Conservation (phyloP, 768 basidiomycete genomes). For the Suillus americanus region DNA sequence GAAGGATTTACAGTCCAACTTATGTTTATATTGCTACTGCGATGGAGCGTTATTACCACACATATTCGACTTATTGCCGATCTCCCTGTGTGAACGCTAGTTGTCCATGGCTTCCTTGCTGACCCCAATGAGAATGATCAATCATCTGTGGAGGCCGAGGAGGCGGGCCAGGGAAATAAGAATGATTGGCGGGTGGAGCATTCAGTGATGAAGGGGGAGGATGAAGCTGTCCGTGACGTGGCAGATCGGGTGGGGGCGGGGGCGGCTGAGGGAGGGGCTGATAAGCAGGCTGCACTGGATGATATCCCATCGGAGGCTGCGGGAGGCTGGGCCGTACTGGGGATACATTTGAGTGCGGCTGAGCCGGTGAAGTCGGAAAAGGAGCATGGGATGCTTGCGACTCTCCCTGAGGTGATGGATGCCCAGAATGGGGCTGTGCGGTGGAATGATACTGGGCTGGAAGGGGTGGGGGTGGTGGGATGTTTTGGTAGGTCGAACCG, state of each 20-base stretch:
- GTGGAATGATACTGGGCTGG: conserved; percentile 36
- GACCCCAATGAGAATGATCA: conserved; percentile 8
- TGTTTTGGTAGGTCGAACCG: conserved; percentile 18
- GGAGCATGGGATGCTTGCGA: conserved; percentile 14
- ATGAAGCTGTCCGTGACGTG: conserved; percentile 27
- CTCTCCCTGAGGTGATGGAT: conserved; percentile 25
- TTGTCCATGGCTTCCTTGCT: conserved; percentile 30
- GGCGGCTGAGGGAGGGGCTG: conserved; percentile 37
- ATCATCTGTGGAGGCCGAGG: conserved; percentile 38
- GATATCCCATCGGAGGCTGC: conserved; percentile 45
- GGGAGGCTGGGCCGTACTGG: conserved; percentile 52
- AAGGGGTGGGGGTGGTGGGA: conserved; percentile 16
- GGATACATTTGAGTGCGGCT: conserved; percentile 24
- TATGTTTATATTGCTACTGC: conserved; percentile 17
- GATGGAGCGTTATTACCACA: conserved; percentile 5
- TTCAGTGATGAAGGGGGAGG: conserved; percentile 18
- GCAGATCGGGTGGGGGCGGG: conserved; percentile 26
- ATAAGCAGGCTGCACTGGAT: conserved; percentile 40
- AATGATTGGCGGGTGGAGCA: conserved; percentile 22
- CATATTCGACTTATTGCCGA: conserved; percentile 23
- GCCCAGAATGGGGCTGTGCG: conserved; percentile 17
- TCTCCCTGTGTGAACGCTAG: conserved; percentile 28
- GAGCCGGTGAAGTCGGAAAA: conserved; percentile 28
- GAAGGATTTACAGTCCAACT: conserved; percentile 14
- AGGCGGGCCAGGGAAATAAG: conserved; percentile 40